These are phyloP conservation scores for Chytridium lagenaria DNA, from an alignment of 371 early-diverging fungal species.

Conservation along the genomic window DNA sequence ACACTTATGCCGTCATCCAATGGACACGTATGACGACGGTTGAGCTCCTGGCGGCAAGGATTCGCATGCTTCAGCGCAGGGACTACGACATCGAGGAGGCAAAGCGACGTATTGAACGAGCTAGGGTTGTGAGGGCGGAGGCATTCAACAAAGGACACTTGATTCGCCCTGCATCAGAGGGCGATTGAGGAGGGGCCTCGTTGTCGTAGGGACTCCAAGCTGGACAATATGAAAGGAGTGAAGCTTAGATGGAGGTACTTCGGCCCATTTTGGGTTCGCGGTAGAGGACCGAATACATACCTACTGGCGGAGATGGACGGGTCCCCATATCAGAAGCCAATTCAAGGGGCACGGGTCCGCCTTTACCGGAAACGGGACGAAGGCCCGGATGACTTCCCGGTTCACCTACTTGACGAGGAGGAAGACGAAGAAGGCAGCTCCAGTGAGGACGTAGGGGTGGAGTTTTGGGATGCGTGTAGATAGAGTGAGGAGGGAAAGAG, in stretches of 20 bases:
- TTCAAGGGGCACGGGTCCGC: too few relatives aligned
- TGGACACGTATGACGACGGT: slow-evolving; percentile 25
- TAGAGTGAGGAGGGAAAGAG: too few relatives aligned
- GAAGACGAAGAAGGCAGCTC: too few relatives aligned
- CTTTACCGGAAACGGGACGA: too few relatives aligned
- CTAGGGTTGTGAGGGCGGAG: slow-evolving; percentile 4
- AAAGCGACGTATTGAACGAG: neutral
- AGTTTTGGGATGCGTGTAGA: too few relatives aligned
- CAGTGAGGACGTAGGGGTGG: too few relatives aligned
- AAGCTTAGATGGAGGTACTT: slow-evolving; percentile 3
- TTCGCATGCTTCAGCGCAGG: slow-evolving; percentile 18
- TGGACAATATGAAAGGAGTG: slow-evolving; percentile 19
- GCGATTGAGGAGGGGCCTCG: slow-evolving; percentile 11
- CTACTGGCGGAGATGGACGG: too few relatives aligned
- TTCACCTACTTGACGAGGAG: too few relatives aligned
- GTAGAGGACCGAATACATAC: too few relatives aligned
- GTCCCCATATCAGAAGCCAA: too few relatives aligned
- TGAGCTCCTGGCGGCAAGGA: slow-evolving; percentile 14
- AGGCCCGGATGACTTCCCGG: too few relatives aligned
- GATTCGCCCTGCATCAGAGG: neutral
- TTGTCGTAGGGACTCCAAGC: slow-evolving; percentile 21
- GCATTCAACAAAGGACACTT: neutral
- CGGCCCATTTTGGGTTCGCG: slow-evolving; percentile 10
- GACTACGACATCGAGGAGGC: neutral
- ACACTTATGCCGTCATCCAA: slow-evolving; percentile 6